phyloP scores from a whole-genome alignment of 441 rosid species.

The Adansonia gregorii region DNA sequence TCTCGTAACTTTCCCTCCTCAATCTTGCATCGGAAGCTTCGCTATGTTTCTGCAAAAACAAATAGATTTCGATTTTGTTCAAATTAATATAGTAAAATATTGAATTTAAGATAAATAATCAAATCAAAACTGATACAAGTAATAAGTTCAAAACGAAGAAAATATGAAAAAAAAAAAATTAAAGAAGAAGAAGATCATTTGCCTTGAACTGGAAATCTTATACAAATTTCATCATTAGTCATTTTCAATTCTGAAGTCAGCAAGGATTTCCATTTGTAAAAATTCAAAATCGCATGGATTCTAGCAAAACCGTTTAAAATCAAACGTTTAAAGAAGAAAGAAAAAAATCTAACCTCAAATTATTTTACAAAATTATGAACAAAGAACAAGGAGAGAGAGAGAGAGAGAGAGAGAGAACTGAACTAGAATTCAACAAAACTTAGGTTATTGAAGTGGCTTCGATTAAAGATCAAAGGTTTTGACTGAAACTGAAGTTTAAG shows the following conservation, averaged over 20 bases:
- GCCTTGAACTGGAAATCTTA: slow-evolving; percentile 7
- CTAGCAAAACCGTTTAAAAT: neutral
- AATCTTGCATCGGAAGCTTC: slow-evolving; percentile 31
- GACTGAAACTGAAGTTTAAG: neutral
- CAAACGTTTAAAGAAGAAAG: neutral
- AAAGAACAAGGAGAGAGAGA: neutral
- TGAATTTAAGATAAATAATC: neutral
- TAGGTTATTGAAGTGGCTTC: neutral
- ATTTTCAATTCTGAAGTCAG: neutral
- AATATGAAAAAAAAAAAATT: neutral
- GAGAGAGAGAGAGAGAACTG: neutral
- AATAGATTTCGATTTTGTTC: neutral
- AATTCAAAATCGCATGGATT: neutral
- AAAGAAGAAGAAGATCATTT: neutral
- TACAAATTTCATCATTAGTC: neutral
- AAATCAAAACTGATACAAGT: neutral
- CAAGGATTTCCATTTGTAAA: neutral
- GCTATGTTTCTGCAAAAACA: slow-evolving; percentile 28
- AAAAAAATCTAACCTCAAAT: slow-evolving; percentile 18
- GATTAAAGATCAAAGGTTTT: neutral
- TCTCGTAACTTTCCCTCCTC: slow-evolving; percentile 26
- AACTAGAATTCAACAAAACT: slow-evolving; percentile 7
- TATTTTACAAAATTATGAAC: neutral
- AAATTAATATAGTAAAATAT: neutral
- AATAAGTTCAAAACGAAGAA: slow-evolving; percentile 20